Percentiles rank a stretch among this genome's conserved stretches.
These are phyloP conservation scores for Malus hybrid DNA, from an alignment of 331 rosid species.

Conservation along the genomic window DNA sequence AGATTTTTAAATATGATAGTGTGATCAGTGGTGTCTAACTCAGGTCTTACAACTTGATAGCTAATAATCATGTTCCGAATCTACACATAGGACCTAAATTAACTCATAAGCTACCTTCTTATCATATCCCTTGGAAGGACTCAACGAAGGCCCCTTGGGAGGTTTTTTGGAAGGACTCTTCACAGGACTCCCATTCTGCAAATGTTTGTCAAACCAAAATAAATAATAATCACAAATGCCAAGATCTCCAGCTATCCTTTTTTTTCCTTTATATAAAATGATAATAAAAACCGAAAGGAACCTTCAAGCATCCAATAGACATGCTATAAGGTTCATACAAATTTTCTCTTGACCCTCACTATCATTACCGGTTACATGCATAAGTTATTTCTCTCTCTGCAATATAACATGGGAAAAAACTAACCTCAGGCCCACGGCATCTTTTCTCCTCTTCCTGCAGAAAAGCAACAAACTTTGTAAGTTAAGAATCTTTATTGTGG, in stretches of 20 bases:
- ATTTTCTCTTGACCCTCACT: background rate
- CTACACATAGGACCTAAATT: conserved; percentile 3
- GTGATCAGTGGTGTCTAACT: background rate
- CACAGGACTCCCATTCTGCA: conserved; percentile 15
- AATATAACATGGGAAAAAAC: background rate
- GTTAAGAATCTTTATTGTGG: background rate
- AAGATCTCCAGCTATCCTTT: background rate
- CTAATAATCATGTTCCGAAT: background rate
- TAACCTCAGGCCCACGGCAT: conserved; percentile 12
- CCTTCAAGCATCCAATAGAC: background rate
- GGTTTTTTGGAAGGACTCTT: background rate
- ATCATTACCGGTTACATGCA: background rate
- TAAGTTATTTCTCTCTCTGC: background rate
- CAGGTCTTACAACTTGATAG: background rate
- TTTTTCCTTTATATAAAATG: background rate
- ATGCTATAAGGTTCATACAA: background rate
- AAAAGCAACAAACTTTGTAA: background rate
- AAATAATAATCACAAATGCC: background rate
- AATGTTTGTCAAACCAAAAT: background rate
- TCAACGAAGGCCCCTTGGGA: background rate
- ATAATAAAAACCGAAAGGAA: background rate
- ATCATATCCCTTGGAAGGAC: background rate
- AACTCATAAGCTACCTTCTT: background rate
- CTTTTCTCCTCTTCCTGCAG: conserved; percentile 33
- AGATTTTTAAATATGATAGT: background rate